Evolutionary conservation across 768 basidiomycete genomes (phyloP).

Genomic region (Pisolithus orientalis): DNA sequence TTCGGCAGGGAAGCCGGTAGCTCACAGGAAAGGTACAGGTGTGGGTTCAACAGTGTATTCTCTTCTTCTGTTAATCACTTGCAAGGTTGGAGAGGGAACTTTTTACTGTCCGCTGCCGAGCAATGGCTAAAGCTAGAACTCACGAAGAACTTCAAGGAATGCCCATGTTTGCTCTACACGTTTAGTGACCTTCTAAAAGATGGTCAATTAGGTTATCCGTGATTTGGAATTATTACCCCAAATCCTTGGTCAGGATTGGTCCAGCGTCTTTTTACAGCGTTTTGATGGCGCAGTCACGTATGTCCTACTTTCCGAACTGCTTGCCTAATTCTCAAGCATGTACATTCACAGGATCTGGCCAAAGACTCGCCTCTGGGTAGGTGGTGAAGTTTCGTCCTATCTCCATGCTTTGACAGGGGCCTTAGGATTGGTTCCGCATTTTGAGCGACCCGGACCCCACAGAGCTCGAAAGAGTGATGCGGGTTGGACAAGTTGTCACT

Average conservation of each 20-base stretch:
- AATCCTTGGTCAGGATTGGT: constrained; percentile 92
- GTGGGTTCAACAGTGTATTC: neutral
- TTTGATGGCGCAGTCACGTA: constrained; percentile 88
- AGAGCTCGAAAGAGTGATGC: constrained; percentile 83
- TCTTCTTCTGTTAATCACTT: constrained; percentile 1
- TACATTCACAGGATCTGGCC: constrained; percentile 66
- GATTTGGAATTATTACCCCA: constrained; percentile 96
- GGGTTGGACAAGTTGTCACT: constrained; percentile 83
- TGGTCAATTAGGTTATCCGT: constrained; percentile 64
- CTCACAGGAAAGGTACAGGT: constrained; percentile 92
- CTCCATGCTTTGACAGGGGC: neutral
- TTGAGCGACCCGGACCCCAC: constrained; percentile 76
- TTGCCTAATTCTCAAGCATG: constrained; percentile 4
- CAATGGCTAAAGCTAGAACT: constrained; percentile 94
- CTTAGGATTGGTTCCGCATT: constrained; percentile 76
- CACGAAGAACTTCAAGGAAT: constrained; percentile 90
- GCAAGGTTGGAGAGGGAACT: constrained; percentile 91
- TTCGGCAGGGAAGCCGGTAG: constrained; percentile 87
- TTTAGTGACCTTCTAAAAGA: neutral
- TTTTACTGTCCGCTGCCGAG: constrained; percentile 84
- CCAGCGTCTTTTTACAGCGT: constrained; percentile 89
- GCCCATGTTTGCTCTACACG: neutral
- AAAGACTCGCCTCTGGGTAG: constrained; percentile 67
- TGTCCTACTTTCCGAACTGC: constrained; percentile 25
- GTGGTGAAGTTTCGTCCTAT: constrained; percentile 13